These are phyloP conservation scores for Thozetella sp. DNA, from an alignment of 495 filamentous ascomycete genomes.

Conservation along the genomic window DNA sequence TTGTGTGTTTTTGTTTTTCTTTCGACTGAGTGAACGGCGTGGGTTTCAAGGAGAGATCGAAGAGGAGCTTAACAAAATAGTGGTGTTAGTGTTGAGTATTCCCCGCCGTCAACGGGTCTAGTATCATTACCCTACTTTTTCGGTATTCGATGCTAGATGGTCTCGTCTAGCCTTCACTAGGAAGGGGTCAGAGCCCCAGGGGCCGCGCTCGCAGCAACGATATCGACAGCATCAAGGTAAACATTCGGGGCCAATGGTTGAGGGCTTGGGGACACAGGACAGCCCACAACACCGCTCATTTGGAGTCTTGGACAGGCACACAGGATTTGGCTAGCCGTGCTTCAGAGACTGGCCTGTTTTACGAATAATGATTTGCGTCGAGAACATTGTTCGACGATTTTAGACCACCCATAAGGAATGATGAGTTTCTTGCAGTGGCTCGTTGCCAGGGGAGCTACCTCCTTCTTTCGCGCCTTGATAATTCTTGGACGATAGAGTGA, in stretches of 20 bases:
- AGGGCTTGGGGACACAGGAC: background rate
- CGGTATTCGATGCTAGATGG: no score
- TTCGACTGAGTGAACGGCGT: background rate
- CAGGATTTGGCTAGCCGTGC: background rate
- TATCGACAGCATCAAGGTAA: no score
- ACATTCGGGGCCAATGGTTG: background rate
- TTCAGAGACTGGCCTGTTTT: background rate
- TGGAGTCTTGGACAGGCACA: background rate
- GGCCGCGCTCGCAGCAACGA: no score
- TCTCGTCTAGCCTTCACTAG: no score
- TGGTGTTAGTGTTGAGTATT: background rate
- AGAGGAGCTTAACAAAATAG: background rate
- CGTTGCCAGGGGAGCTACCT: no score
- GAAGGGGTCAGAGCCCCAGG: no score
- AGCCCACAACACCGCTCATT: background rate
- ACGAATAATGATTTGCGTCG: background rate
- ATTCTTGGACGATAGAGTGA: no score
- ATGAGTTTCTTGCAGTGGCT: no score
- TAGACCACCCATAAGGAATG: no score
- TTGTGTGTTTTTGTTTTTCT: background rate
- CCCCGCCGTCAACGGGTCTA: background rate
- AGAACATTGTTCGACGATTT: no score
- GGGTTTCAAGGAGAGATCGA: background rate
- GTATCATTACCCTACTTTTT: no score
- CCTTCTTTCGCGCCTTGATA: no score